These are phyloP conservation scores for Triticum urartu DNA, from an alignment of 176 grass and related monocot species.

Conservation along the genomic window DNA sequence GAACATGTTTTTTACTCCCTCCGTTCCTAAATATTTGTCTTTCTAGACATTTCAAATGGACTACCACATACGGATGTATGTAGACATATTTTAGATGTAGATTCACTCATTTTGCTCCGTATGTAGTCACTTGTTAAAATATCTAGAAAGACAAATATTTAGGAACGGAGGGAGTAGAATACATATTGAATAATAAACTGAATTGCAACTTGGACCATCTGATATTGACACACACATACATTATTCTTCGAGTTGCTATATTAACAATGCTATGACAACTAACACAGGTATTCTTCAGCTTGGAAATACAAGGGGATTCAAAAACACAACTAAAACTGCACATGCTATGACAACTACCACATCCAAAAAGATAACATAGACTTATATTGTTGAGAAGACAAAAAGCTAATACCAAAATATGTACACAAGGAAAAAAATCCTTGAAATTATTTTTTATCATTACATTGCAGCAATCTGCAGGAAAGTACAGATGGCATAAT, in stretches of 20 bases:
- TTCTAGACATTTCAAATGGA: too few species aligned
- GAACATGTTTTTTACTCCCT: not conserved
- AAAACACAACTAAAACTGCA: not conserved
- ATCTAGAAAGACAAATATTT: too few species aligned
- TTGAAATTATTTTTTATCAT: not conserved
- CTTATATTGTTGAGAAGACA: not conserved
- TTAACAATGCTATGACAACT: not conserved
- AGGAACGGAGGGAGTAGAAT: not conserved
- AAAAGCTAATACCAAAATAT: not conserved
- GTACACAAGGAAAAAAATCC: not conserved
- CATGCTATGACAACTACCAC: conserved; percentile 2
- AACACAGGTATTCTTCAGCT: not conserved
- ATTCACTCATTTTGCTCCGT: too few species aligned
- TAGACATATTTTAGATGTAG: too few species aligned
- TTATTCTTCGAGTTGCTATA: not conserved
- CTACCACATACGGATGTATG: too few species aligned
- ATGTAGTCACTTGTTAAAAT: too few species aligned
- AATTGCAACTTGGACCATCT: conserved; percentile 10
- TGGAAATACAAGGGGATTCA: not conserved
- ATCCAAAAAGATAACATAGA: not conserved
- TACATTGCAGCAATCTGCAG: not conserved
- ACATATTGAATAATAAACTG: not conserved
- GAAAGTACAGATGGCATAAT: conserved; percentile 6
- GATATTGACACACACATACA: not conserved
- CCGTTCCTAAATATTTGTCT: too few species aligned